Percentiles rank a stretch among this genome's conserved stretches.
Evolutionary conservation across 495 filamentous ascomycete genomes (phyloP).

Genomic region (Hypomontagnella submonticulosa): DNA sequence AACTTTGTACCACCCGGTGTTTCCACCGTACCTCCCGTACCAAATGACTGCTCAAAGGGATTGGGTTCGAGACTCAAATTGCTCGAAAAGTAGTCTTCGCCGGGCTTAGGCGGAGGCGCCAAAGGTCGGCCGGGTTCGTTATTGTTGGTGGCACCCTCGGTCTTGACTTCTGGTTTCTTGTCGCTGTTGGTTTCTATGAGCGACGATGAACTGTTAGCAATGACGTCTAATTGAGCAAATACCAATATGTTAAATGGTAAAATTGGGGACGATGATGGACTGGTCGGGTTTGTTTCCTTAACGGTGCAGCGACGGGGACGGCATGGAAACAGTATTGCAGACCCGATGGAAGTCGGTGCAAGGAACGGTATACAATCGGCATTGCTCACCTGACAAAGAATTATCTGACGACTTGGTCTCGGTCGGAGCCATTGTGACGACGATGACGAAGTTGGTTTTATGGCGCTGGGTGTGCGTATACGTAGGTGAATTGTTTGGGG

Average conservation of each 20-base stretch:
- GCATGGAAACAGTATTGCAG: conserved; percentile 5
- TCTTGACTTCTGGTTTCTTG: conserved; percentile 54
- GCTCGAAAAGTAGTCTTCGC: conserved; percentile 79
- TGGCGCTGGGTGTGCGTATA: conserved; percentile 32
- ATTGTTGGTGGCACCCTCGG: conserved; percentile 49
- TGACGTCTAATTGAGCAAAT: conserved; percentile 42
- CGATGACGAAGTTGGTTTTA: conserved; percentile 51
- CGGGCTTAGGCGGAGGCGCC: conserved; percentile 82
- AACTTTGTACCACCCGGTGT: conserved; percentile 91
- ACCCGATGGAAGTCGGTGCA: conserved; percentile 30
- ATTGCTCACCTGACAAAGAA: conserved; percentile 47
- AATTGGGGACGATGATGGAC: conserved; percentile 19
- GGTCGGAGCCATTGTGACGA: conserved; percentile 50
- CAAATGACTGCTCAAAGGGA: conserved; percentile 95
- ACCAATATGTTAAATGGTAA: conserved; percentile 24
- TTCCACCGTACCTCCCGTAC: conserved; percentile 72
- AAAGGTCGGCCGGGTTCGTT: conserved; percentile 63
- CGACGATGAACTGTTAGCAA: conserved; percentile 38
- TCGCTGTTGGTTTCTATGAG: conserved; percentile 47
- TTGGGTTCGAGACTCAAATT: conserved; percentile 85
- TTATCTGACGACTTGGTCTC: conserved; percentile 49
- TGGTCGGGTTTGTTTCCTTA: too few species aligned
- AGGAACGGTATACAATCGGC: conserved; percentile 26
- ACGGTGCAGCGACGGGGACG: conserved; percentile 22
- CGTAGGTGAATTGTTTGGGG: conserved; percentile 32